Evolutionary conservation across 352 stramenopile species (phyloP).

Genomic region (Phytophthora megakarya): DNA sequence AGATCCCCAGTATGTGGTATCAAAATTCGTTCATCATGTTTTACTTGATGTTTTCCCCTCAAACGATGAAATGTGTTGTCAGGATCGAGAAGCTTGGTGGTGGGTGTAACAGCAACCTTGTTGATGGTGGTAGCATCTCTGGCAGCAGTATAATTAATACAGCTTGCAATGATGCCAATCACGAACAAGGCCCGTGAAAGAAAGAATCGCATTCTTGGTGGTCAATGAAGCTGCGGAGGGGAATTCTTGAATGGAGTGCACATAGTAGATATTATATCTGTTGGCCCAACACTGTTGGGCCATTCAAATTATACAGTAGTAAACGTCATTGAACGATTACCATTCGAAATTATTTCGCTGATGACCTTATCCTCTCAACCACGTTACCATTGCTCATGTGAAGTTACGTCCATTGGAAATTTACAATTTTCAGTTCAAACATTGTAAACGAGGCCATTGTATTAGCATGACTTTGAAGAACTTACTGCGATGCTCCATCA

Average conservation of each 20-base stretch:
- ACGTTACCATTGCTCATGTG: too few species aligned
- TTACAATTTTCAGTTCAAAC: too few species aligned
- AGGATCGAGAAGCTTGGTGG: background rate
- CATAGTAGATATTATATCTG: background rate
- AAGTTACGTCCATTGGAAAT: too few species aligned
- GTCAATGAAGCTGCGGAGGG: too few species aligned
- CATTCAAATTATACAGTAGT: background rate
- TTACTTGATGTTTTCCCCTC: background rate
- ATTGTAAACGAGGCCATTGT: background rate
- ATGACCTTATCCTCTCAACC: too few species aligned
- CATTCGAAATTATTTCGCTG: too few species aligned
- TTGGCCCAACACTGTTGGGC: too few species aligned
- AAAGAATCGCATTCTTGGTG: too few species aligned
- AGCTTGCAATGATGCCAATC: too few species aligned
- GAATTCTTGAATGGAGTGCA: background rate
- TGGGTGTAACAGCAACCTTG: background rate
- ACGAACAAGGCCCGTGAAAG: background rate
- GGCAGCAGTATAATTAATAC: background rate
- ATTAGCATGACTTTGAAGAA: background rate
- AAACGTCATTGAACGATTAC: background rate
- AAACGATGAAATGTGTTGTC: background rate
- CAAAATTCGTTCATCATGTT: background rate
- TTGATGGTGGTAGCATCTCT: background rate
- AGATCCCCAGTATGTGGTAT: background rate
- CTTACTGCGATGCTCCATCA: background rate